Evolutionary conservation across 495 filamentous ascomycete genomes (phyloP).

Genomic region (Xylaria flabelliformis): DNA sequence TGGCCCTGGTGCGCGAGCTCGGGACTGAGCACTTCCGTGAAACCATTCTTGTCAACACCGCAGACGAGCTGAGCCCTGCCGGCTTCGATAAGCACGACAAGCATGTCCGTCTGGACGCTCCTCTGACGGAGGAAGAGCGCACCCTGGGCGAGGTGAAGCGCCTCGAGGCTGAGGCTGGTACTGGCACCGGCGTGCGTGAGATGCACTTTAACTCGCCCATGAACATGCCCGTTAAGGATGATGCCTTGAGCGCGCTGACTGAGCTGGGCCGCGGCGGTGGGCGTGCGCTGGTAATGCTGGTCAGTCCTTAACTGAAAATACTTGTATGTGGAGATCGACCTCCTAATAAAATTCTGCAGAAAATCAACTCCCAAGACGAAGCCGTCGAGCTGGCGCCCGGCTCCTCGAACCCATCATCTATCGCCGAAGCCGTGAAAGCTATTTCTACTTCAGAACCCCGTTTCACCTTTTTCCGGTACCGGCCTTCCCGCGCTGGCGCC

Average conservation of each 20-base stretch:
- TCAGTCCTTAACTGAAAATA: conserved; percentile 49
- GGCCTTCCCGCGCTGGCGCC: conserved; percentile 52
- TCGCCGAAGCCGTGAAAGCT: conserved; percentile 58
- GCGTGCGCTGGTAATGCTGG: conserved; percentile 77
- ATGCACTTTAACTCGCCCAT: conserved; percentile 64
- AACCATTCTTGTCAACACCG: conserved; percentile 76
- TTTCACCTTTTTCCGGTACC: conserved; percentile 87
- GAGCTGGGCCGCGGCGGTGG: conserved; percentile 59
- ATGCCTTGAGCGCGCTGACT: conserved; percentile 69
- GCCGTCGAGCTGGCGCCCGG: conserved; percentile 73
- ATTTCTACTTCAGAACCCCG: conserved; percentile 86
- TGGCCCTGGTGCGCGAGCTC: conserved; percentile 83
- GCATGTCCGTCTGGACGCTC: conserved; percentile 69
- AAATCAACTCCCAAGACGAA: conserved; percentile 79
- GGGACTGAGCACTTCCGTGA: conserved; percentile 86
- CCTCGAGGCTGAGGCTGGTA: conserved; percentile 78
- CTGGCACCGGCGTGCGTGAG: conserved; percentile 69
- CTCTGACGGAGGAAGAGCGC: conserved; percentile 88
- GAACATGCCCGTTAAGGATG: conserved; percentile 71
- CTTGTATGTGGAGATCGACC: background rate
- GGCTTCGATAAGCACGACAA: conserved; percentile 81
- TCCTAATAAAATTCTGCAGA: conserved; percentile 46
- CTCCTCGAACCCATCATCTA: conserved; percentile 51
- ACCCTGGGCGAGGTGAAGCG: conserved; percentile 76
- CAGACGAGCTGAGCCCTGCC: conserved; percentile 70